phyloP scores from a whole-genome alignment of 176 grass and related monocot genomes.

The Bothriochloa decipiens region DNA sequence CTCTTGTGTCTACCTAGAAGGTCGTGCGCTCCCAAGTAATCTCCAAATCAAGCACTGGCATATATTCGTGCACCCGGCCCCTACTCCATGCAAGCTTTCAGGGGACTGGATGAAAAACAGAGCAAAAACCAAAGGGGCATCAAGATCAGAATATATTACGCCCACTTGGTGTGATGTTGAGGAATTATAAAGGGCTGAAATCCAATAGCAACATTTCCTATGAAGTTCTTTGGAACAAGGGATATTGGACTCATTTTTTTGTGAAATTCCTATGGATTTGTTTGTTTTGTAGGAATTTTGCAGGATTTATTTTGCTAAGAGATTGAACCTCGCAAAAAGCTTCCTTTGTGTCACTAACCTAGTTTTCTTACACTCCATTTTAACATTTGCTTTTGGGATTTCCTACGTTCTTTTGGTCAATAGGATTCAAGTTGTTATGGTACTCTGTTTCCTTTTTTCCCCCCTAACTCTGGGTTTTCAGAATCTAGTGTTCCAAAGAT shows the following conservation, averaged over 20 bases:
- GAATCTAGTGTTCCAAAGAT: not conserved
- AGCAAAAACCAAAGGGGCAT: not conserved
- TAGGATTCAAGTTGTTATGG: not conserved
- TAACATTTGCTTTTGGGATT: not conserved
- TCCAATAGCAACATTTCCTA: not conserved
- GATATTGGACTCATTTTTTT: not conserved
- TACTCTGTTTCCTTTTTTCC: not conserved
- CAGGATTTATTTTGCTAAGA: not conserved
- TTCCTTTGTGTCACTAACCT: not conserved
- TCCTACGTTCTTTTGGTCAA: not conserved
- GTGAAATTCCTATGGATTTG: not conserved
- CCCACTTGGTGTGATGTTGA: too few species aligned
- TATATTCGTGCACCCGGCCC: slow-evolving; percentile 12
- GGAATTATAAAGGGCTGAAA: not conserved
- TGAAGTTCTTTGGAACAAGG: not conserved
- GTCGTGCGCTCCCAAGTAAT: slow-evolving; percentile 37
- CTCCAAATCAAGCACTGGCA: slow-evolving; percentile 34
- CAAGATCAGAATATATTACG: not conserved
- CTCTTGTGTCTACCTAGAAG: slow-evolving; percentile 41
- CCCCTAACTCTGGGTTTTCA: not conserved
- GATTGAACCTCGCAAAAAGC: not conserved
- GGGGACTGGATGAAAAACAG: not conserved
- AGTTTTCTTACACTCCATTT: not conserved
- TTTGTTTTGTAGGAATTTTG: not conserved
- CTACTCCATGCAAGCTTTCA: not conserved